These are phyloP conservation scores for Williopsis jadinii DNA, from an alignment of 1,139 yeast genomes.

Conservation along the genomic window DNA sequence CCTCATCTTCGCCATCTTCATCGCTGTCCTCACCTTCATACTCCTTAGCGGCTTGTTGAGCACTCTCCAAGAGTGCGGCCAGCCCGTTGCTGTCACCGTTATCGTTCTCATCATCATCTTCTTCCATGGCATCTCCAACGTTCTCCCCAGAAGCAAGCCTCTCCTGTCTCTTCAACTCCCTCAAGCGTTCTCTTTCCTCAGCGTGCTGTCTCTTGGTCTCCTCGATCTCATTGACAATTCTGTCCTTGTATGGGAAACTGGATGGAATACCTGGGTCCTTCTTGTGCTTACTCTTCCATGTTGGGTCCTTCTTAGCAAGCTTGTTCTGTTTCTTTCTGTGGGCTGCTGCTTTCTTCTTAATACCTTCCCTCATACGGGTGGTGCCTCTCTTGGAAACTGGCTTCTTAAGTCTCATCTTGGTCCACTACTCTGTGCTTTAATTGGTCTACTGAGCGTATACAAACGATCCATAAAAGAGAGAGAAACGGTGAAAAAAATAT, in stretches of 20 bases:
- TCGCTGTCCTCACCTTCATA: conserved; percentile 48
- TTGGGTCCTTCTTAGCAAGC: conserved; percentile 75
- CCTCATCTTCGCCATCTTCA: conserved; percentile 26
- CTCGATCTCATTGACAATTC: conserved; percentile 76
- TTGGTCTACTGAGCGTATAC: too few species aligned
- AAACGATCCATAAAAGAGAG: too few species aligned
- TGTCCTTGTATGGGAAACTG: conserved; percentile 88
- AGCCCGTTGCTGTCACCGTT: conserved; percentile 44
- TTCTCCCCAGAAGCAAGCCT: conserved; percentile 39
- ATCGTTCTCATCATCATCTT: conserved; percentile 37
- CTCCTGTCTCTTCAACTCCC: conserved; percentile 37
- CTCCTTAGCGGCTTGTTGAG: conserved; percentile 75
- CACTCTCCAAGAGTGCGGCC: conserved; percentile 83
- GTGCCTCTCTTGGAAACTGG: conserved; percentile 80
- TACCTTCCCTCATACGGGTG: conserved; percentile 93
- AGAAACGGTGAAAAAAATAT: too few species aligned
- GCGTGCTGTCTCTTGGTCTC: conserved; percentile 53
- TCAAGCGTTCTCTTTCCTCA: conserved; percentile 47
- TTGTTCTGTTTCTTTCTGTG: conserved; percentile 83
- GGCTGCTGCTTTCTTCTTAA: conserved; percentile 91
- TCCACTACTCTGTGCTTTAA: background rate
- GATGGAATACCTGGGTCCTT: conserved; percentile 96
- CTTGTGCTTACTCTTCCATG: conserved; percentile 81
- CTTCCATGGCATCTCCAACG: conserved; percentile 32
- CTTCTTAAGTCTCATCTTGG: conserved; percentile 32